A percentile compares a stretch with the other conserved stretches of the same genome.
These are phyloP conservation scores for Coemansia sp. DNA, from an alignment of 192 early-diverging fungal species.

Conservation along the genomic window DNA sequence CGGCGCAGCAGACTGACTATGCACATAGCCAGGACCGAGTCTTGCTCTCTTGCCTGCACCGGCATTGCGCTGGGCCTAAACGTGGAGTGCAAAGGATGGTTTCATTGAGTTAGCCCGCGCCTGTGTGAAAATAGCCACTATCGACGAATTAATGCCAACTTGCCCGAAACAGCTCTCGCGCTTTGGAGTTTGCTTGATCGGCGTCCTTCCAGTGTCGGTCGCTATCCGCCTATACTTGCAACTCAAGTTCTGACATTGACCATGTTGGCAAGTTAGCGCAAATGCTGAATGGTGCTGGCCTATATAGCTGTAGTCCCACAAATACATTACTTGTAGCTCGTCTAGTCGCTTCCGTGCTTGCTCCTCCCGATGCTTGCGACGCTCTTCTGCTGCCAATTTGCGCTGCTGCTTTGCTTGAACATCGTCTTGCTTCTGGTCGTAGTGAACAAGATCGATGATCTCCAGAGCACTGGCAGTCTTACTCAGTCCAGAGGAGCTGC, in stretches of 20 bases:
- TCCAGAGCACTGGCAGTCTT: constrained; percentile 60
- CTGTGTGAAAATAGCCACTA: constrained; percentile 55
- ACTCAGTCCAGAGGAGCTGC: constrained; percentile 50
- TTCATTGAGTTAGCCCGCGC: constrained; percentile 42
- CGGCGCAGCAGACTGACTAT: neutral
- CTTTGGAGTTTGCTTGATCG: constrained; percentile 65
- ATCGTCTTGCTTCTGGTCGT: constrained; percentile 51
- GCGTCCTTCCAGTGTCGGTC: constrained; percentile 79
- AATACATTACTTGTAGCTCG: constrained; percentile 20
- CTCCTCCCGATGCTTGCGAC: constrained; percentile 54
- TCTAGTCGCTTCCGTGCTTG: constrained; percentile 56
- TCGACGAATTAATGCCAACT: constrained; percentile 28
- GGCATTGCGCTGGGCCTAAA: constrained; percentile 22
- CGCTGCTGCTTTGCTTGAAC: constrained; percentile 42
- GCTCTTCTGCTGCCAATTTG: constrained; percentile 59
- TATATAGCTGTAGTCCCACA: too few species aligned
- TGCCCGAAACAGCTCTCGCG: constrained; percentile 71
- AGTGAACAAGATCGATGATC: constrained; percentile 60
- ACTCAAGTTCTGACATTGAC: neutral
- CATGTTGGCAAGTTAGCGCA: neutral
- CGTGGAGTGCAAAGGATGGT: constrained; percentile 53
- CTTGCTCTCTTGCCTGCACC: neutral
- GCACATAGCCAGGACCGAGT: neutral
- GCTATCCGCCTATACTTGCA: constrained; percentile 57
- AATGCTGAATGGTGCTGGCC: too few species aligned